Evolutionary conservation across 768 basidiomycete species (phyloP).

Genomic region (Trametes maxima): DNA sequence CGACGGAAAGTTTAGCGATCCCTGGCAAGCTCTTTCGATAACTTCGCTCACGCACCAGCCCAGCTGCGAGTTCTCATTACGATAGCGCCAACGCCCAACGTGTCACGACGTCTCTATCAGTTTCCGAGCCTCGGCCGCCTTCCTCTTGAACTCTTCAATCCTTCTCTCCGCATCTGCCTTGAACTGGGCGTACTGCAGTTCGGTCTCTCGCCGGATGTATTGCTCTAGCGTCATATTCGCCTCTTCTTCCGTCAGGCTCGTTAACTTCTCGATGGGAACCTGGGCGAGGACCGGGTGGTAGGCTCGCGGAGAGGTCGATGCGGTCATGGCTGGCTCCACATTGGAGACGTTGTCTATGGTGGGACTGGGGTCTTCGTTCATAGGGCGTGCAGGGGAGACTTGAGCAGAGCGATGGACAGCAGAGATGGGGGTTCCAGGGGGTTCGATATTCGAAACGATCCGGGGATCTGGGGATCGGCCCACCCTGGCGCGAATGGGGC

Average conservation of each 20-base stretch:
- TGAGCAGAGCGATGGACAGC: slow-evolving; percentile 14
- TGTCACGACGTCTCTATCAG: slow-evolving; percentile 36
- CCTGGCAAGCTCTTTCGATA: background rate
- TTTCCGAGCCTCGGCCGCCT: slow-evolving; percentile 40
- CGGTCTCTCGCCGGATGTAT: slow-evolving; percentile 79
- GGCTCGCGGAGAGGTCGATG: slow-evolving; percentile 4
- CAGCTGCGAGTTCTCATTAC: background rate
- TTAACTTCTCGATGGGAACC: slow-evolving; percentile 29
- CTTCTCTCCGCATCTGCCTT: slow-evolving; percentile 51
- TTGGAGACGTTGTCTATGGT: background rate
- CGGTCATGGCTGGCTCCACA: slow-evolving; percentile 4
- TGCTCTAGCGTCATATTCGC: slow-evolving; percentile 81
- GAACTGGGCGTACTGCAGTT: slow-evolving; percentile 63
- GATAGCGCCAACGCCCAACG: slow-evolving; percentile 7
- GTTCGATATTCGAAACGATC: background rate
- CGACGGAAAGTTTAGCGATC: background rate
- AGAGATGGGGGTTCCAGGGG: slow-evolving; percentile 12
- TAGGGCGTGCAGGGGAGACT: slow-evolving; percentile 3
- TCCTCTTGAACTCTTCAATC: slow-evolving; percentile 50
- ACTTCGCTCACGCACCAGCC: slow-evolving; percentile 4
- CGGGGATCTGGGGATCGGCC: background rate
- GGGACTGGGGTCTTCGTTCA: background rate
- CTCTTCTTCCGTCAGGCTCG: slow-evolving; percentile 61
- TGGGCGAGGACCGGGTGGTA: slow-evolving; percentile 28
- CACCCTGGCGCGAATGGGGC: background rate